Evolutionary conservation across 805 yeast genomes (phyloP).

Genomic region (Kregervanrija pseudodelftensis): DNA sequence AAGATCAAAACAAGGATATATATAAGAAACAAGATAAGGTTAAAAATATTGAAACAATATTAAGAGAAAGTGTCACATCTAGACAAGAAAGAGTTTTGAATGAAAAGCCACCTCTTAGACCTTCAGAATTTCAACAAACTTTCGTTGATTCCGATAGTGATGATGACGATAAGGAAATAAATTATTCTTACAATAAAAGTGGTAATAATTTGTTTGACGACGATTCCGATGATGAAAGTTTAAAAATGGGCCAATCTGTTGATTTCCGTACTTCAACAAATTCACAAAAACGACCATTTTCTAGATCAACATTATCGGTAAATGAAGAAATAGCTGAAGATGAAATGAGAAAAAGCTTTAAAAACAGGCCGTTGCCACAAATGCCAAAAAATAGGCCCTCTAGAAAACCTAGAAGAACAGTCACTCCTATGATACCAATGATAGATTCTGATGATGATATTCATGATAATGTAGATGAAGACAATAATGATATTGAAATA

Average conservation of each 20-base stretch:
- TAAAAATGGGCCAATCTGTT: slow-evolving; percentile 19
- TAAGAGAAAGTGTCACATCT: slow-evolving; percentile 8
- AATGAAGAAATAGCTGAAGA: slow-evolving; percentile 2
- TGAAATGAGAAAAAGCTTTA: slow-evolving; percentile 9
- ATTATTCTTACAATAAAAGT: background rate
- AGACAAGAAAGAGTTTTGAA: slow-evolving; percentile 8
- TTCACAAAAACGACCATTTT: background rate
- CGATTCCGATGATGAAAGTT: slow-evolving; percentile 9
- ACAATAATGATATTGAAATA: slow-evolving; percentile 2
- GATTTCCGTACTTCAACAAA: slow-evolving; percentile 14
- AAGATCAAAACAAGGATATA: slow-evolving; percentile 7
- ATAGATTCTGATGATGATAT: background rate
- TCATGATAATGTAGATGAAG: background rate
- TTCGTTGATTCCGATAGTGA: background rate
- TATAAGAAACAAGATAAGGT: background rate
- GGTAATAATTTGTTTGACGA: slow-evolving; percentile 4
- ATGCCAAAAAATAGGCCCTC: background rate
- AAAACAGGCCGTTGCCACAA: slow-evolving; percentile 7
- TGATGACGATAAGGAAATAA: slow-evolving; percentile 4
- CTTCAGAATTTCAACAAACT: background rate
- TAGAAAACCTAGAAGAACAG: background rate
- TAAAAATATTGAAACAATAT: background rate
- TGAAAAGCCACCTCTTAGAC: background rate
- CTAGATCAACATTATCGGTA: background rate
- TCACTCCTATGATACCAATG: background rate